Base-by-base conservation (phyloP, 768 basidiomycete species). In the Rhodosporidiobolus sp. region DNA sequence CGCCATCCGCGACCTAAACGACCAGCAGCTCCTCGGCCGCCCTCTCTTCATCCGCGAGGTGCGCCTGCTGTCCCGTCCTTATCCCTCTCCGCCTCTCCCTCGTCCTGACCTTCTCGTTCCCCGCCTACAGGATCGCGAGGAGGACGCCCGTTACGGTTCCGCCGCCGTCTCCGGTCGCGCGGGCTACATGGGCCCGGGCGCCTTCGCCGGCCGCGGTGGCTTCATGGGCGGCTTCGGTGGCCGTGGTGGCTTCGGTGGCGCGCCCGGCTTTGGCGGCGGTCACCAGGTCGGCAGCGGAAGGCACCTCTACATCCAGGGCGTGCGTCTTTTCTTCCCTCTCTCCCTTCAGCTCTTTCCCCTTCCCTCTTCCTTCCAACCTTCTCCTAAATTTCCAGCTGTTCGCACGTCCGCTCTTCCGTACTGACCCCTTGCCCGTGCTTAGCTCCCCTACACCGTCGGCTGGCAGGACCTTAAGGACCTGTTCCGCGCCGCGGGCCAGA, bases 381-480 rank as follows among this genome's bases (percentile, higher is more conserved):
- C 57, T 50, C 30, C 67, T 60, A 34, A 34, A 53, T 60, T 38
- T 55, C 69, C 65, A 50, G 32, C n/a, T 7, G 49, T 48, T 11
- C 19, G 46, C 26, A 57, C 48, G 34, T 9, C 10, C 38, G 19
- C 49, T 34, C 60, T 28, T 11, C 46, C 45, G 17, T 14, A 10
- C 20, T 6, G 8, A 22, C n/a, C 17, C 6, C 35, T 14, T 16
- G 24, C 28, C 63, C 11, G 5, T 17, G 19, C 65, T 10, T 74
- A 97, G 94, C 83, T 98, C 38, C 94, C 94, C 4, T 92, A 91
- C 79, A 92, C 94, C 83, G 94, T 93, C n/a, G 92, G 92, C 43
- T 99, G 95, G 95, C 95, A 99, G 80, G 95, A 98, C 80, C 83
- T 98, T 67, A 98, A 98, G 79, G 95, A 98, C 81, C 84, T 98